A percentile compares a stretch with the other conserved stretches of the same genome.
Evolutionary conservation across 208 protist species (phyloP).

Genomic region (Acanthamoeba lenticulata): DNA sequence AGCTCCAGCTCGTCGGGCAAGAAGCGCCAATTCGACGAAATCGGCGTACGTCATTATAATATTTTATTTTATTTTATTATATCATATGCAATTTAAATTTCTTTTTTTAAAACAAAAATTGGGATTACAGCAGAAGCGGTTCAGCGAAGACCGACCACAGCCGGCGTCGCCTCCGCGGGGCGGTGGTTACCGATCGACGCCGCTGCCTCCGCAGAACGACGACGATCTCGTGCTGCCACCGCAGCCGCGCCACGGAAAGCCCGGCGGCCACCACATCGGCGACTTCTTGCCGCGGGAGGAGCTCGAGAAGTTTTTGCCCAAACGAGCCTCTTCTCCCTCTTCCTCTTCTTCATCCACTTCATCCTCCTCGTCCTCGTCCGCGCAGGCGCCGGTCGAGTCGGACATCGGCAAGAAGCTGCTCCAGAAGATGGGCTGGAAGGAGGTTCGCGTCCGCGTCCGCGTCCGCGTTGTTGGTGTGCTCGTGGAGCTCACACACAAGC

Average conservation of each 20-base stretch:
- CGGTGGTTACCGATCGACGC: background rate
- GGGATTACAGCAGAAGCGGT: background rate
- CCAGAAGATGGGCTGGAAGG: slow-evolving; percentile 17
- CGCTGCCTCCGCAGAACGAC: background rate
- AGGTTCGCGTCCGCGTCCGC: background rate
- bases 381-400: background rate
- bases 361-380: background rate
- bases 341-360: background rate
- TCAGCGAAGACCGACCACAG: background rate
- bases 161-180: background rate
- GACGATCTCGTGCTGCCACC: background rate
- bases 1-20: background rate
- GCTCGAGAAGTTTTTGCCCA: background rate
- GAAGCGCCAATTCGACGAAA: background rate
- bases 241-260: background rate
- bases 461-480: background rate
- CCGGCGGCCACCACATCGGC: background rate
- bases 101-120: background rate
- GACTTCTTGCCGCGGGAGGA: slow-evolving; percentile 19
- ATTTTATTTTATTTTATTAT: no score
- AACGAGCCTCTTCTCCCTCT: background rate
- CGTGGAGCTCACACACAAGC: no score
- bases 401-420: slow-evolving; percentile 11
- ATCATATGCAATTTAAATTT: background rate
- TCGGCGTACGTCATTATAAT: background rate